phyloP scores from a whole-genome alignment of 306 rosid genomes.

The Elaeagnus macrophylla region DNA sequence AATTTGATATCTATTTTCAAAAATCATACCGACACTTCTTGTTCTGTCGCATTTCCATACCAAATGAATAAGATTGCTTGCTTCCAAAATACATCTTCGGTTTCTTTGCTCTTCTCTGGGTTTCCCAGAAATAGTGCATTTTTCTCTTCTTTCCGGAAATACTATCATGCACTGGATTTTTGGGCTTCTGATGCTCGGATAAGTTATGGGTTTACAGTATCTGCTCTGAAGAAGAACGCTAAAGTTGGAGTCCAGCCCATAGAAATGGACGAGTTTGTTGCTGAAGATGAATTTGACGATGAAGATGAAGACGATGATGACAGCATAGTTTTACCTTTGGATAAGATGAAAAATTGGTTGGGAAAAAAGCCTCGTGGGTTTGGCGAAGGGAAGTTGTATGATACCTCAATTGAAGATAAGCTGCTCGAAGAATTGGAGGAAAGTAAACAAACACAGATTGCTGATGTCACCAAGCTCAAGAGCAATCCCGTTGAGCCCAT shows the following conservation, averaged over 20 bases:
- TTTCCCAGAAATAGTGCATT: constrained; percentile 4
- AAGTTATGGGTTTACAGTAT: constrained; percentile 10
- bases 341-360: constrained; percentile 50
- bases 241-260: constrained; percentile 11
- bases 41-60: constrained; percentile 10
- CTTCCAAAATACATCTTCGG: constrained; percentile 2
- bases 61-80: constrained; percentile 9
- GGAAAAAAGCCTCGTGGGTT: constrained; percentile 65
- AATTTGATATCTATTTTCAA: constrained; percentile 12
- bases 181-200: constrained; percentile 1
- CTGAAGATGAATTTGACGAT: constrained; percentile 12
- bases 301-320: constrained; percentile 29
- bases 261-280: constrained; percentile 25
- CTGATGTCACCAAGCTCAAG: constrained; percentile 46
- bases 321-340: constrained; percentile 32
- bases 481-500: constrained; percentile 17
- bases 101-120: constrained; percentile 4
- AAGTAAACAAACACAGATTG: constrained; percentile 43
- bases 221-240: constrained; percentile 19
- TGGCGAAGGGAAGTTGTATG: constrained; percentile 68
- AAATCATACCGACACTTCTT: constrained; percentile 7
- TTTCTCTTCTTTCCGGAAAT: constrained; percentile 18
- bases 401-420: constrained; percentile 71
- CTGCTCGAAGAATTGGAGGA: constrained; percentile 63
- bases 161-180: constrained; percentile 16